Base-by-base conservation (phyloP, 768 basidiomycete species). In the Phaeolepiota aurea region DNA sequence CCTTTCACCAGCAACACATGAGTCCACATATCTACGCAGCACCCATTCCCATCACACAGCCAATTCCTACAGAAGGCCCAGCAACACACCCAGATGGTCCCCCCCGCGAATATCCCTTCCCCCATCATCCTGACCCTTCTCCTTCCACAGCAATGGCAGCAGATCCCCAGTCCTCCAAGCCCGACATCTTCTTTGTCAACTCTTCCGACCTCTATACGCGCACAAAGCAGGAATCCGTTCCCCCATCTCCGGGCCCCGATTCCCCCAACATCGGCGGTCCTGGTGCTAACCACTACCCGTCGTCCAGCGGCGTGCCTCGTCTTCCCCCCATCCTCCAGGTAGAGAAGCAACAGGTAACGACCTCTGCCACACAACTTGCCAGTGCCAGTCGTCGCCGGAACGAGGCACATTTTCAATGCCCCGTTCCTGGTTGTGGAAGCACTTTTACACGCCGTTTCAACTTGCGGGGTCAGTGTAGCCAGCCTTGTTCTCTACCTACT, bases 361-460 rank as follows among this genome's bases (percentile, higher is more conserved):
- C 92, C 15, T 83, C 83, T 12, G 92, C 92, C 18, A 97, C 92
- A 1, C 90, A 93, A 60, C 73, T 86, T 2, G 92, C 92, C 10
- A 91, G 88, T 56, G 87, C 87, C 38, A 91, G 85, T 57, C 72
- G 92, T 40, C 69, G 92, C 37, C 73, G 89, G 52, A 93, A 92
- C 54, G 88, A 91, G 57, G 92, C 92, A 0, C 80, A 88, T 52
- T 96, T 94, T 61, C 74, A 81, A 44, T 97, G 92, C 62, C 92
- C 93, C 3, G 89, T 97, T 12, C 87, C 89, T 7, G 91, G 90
- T 10, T 97, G 92, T 65, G 90, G 89, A 33, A 91, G 88, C 60
- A 94, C 92, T n/a, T 97, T 97, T 62, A 97, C 92, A 53, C 79
- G 88, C 56, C 75, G 87, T 42, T 91, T 91, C 68, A 91, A 91